Base-by-base conservation (phyloP, 202 grass and related monocot species). In the Zizania palustris region DNA sequence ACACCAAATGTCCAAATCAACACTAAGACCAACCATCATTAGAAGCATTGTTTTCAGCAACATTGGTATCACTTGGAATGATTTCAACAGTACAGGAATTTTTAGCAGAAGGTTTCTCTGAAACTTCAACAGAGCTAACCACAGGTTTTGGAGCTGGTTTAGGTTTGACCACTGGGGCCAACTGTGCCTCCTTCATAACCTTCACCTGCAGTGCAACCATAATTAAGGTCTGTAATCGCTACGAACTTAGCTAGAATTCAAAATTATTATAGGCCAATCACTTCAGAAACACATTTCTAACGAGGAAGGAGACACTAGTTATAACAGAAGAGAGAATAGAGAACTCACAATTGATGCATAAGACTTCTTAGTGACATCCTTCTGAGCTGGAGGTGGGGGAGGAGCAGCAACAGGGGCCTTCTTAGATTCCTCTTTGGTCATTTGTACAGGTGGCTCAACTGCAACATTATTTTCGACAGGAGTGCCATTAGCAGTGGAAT, bases 261-360 rank as follows among this genome's bases (percentile, higher is more conserved):
- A 16, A 68, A 54, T 58, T 69, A 8, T 39, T 43, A 70, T 21
- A 9, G 49, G 14, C 4, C 3, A 74, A 71, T 56, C 46, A 73
- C 49, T 41, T 74, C 0, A 5, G 15, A 11, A 72, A 41, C 12
- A 41, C 7, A 45, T 28, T 45, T 60, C 9, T 15, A 36, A 61
- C 12, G 67, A 39, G 22, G 11, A 16, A 76, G 60, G 63, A 37
- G 44, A 53, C 48, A 76, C 15, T 35, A 18, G 60, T 61, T 67
- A 40, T 4, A 15, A 51, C 59, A 67, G 41, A 41, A 9, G 65
- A 78, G 35, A 62, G 16, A 68, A 66, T 7, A 64, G 48, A 65
- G 13, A 87, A 97, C 90, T 91, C 79, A 97, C 93, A 82, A 97
- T 93, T 15, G 84, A 93, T 69, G 93, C 93, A 67, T 97, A 97